Evolutionary conservation across 495 filamentous ascomycete species (phyloP).

Genomic region (Parathielavia appendiculata): DNA sequence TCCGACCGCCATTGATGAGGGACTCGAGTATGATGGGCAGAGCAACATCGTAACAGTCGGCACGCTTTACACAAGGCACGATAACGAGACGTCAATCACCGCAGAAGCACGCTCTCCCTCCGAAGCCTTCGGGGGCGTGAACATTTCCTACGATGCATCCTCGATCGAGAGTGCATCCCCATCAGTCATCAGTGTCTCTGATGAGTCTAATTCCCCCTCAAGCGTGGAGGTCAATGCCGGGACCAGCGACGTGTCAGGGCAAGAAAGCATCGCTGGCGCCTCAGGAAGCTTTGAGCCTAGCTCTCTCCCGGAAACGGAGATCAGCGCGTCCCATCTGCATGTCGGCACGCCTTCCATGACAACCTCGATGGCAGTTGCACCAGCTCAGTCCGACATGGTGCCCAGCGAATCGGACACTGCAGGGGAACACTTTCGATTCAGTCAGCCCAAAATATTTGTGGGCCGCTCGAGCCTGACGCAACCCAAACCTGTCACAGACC

Average conservation of each 20-base stretch:
- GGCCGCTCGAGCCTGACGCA: conserved; percentile 26
- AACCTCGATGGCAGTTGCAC: conserved; percentile 27
- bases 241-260: conserved; percentile 7
- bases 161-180: not conserved
- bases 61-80: conserved; percentile 11
- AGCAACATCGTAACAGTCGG: conserved; percentile 23
- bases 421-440: conserved; percentile 32
- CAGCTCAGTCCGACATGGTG: conserved; percentile 23
- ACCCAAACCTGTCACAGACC: not conserved
- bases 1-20: not conserved
- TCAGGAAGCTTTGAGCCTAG: not conserved
- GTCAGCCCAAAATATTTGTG: conserved; percentile 38
- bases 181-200: not conserved
- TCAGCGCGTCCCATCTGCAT: conserved; percentile 9
- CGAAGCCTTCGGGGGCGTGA: conserved; percentile 1
- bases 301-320: not conserved
- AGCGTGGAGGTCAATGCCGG: conserved; percentile 12
- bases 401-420: conserved; percentile 10
- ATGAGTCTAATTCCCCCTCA: not conserved
- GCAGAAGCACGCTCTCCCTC: not conserved
- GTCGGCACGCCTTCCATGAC: conserved; percentile 10
- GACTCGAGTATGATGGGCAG: conserved; percentile 11
- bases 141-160: conserved; percentile 4
- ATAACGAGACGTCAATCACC: not conserved
- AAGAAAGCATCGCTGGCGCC: not conserved